Evolutionary conservation across 2,329 filamentous ascomycete species (phyloP).

Genomic region (Rhynchosporium agropyri): DNA sequence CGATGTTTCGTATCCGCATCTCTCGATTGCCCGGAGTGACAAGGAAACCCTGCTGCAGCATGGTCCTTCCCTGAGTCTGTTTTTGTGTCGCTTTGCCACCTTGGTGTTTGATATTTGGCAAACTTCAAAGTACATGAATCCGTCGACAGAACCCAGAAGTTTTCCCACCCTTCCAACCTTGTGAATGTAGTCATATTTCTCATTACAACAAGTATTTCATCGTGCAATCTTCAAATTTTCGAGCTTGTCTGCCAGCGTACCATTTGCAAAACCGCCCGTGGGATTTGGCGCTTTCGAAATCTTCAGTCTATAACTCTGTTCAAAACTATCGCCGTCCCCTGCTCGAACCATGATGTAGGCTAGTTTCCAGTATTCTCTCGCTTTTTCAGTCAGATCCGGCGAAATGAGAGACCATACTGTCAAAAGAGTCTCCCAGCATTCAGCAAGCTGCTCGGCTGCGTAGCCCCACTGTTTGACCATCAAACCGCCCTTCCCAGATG

Average conservation of each 20-base stretch:
- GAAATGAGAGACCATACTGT: not conserved
- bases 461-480: constrained; percentile 13
- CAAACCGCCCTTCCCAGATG: not conserved
- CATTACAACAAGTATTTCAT: not conserved
- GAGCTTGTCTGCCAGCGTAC: not conserved
- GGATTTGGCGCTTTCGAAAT: not conserved
- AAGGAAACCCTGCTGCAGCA: no score
- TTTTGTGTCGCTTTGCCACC: no score
- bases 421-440: constrained; percentile 16
- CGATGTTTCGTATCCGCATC: no score
- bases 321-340: constrained; percentile 16
- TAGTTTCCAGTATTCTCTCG: constrained; percentile 10
- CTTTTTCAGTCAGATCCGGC: constrained; percentile 2
- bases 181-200: no score
- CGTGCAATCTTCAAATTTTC: not conserved
- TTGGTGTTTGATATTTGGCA: no score
- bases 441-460: constrained; percentile 4
- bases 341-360: constrained; percentile 14
- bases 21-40: no score
- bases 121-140: no score
- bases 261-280: not conserved
- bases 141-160: no score
- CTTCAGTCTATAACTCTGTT: not conserved
- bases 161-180: no score
- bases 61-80: no score